Percentiles rank a stretch among this genome's conserved stretches.
phyloP scores from a whole-genome alignment of 371 early-diverging fungal genomes.

The Mucor velutinosus region DNA sequence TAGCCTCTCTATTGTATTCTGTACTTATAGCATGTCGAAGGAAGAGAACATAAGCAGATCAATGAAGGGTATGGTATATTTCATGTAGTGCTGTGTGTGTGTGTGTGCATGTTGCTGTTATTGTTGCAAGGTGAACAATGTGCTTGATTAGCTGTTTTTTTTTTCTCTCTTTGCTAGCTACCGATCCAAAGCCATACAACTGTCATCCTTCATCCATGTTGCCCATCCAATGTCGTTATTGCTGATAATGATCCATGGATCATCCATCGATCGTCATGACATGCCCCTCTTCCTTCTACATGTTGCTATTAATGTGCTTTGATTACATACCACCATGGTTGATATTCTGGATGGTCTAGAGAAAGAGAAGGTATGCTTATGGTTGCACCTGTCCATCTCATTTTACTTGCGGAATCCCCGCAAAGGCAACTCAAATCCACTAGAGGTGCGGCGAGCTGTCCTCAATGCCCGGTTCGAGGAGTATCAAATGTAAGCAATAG shows the following conservation, averaged over 20 bases:
- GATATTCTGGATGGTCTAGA: constrained; percentile 32
- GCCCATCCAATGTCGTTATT: constrained; percentile 1
- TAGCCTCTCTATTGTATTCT: not conserved
- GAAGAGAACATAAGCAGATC: not conserved
- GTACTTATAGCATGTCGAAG: not conserved
- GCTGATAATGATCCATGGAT: not conserved
- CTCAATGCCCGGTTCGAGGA: not conserved
- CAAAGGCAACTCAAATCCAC: not conserved
- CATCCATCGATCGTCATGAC: not conserved
- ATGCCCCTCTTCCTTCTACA: not conserved
- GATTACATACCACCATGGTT: constrained; percentile 36
- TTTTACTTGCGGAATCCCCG: constrained; percentile 1
- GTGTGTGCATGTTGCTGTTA: no score
- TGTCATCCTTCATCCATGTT: not conserved
- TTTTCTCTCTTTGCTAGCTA: constrained; percentile 7
- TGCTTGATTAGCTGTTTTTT: no score
- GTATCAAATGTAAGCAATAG: not conserved
- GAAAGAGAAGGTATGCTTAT: constrained; percentile 28
- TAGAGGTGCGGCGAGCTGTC: not conserved
- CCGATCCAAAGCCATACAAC: constrained; percentile 5
- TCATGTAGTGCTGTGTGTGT: no score
- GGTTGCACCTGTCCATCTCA: constrained; percentile 12
- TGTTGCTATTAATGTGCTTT: not conserved
- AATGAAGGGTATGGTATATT: not conserved
- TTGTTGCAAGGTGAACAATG: no score